Evolutionary conservation across 192 early-diverging fungal genomes (phyloP).

Genomic region (Gryganskiella cystojenkinii): DNA sequence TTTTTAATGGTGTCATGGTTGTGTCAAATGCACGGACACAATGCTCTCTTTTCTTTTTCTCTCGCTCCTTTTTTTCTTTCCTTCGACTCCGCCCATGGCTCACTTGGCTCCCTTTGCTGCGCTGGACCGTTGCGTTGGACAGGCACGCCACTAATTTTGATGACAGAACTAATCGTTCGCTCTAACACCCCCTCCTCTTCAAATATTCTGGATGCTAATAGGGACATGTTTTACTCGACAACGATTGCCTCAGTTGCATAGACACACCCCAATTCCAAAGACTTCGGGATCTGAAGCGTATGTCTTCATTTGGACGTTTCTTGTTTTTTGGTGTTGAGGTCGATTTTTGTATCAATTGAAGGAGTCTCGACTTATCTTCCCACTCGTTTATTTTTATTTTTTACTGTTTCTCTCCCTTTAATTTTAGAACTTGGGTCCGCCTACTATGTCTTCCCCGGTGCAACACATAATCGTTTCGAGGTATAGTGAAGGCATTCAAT

Average conservation of each 20-base stretch:
- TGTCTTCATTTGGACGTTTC: too few species aligned
- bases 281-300: conserved; percentile 90
- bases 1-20: too few species aligned
- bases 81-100: background rate
- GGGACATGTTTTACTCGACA: conserved; percentile 82
- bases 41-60: background rate
- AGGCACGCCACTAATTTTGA: background rate
- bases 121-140: background rate
- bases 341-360: too few species aligned
- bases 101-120: background rate
- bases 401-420: too few species aligned
- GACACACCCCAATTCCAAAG: conserved; percentile 98
- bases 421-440: conserved; percentile 72
- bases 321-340: too few species aligned
- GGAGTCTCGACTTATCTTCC: too few species aligned
- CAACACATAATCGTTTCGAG: conserved; percentile 96
- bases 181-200: background rate
- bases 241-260: conserved; percentile 72
- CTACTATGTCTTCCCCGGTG: conserved; percentile 94
- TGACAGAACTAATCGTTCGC: too few species aligned
- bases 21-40: too few species aligned
- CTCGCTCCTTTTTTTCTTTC: background rate
- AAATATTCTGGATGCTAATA: conserved; percentile 19
- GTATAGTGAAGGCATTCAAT: conserved; percentile 55
- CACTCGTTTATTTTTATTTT: background rate